Evolutionary conservation across 1,284 basidiomycete species (phyloP).

Genomic region (Psilocybe mexicana): DNA sequence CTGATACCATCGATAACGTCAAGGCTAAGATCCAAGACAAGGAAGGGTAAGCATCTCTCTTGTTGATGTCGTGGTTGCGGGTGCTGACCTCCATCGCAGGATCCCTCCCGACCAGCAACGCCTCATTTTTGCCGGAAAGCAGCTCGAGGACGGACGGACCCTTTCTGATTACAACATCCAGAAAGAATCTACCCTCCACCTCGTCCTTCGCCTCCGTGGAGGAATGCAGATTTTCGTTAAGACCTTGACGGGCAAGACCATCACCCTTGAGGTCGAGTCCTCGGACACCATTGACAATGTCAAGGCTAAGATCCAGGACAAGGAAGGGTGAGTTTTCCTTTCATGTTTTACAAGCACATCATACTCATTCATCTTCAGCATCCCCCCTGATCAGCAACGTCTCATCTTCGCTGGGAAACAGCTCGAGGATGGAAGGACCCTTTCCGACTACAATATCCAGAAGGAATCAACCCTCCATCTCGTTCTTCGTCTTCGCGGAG

Average conservation of each 20-base stretch:
- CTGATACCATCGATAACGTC: slow-evolving; percentile 84
- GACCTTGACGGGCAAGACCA: slow-evolving; percentile 87
- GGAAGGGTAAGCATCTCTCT: slow-evolving; percentile 54
- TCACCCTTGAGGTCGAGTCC: slow-evolving; percentile 86
- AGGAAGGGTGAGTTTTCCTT: slow-evolving; percentile 56
- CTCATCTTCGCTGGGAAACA: slow-evolving; percentile 77
- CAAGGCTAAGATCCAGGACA: slow-evolving; percentile 79
- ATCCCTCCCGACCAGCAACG: slow-evolving; percentile 59
- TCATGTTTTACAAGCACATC: neutral
- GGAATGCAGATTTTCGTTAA: slow-evolving; percentile 89
- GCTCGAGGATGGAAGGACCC: slow-evolving; percentile 72
- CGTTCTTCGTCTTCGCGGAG: slow-evolving; percentile 39
- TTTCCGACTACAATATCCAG: slow-evolving; percentile 76
- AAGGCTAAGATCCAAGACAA: slow-evolving; percentile 84
- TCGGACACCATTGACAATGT: slow-evolving; percentile 85
- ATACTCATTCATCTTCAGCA: slow-evolving; percentile 37
- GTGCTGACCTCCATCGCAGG: slow-evolving; percentile 23
- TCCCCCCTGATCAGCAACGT: slow-evolving; percentile 82
- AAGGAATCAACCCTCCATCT: slow-evolving; percentile 51
- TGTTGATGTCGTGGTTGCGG: neutral
- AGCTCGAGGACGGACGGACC: slow-evolving; percentile 80
- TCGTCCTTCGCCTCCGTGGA: slow-evolving; percentile 85
- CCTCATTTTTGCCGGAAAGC: slow-evolving; percentile 88
- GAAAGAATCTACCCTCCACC: slow-evolving; percentile 59
- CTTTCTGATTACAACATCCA: slow-evolving; percentile 83